A percentile compares a stretch with the other conserved stretches of the same genome.
Evolutionary conservation across 352 stramenopile species (phyloP).

Genomic region (Thraustochytrium sp.): DNA sequence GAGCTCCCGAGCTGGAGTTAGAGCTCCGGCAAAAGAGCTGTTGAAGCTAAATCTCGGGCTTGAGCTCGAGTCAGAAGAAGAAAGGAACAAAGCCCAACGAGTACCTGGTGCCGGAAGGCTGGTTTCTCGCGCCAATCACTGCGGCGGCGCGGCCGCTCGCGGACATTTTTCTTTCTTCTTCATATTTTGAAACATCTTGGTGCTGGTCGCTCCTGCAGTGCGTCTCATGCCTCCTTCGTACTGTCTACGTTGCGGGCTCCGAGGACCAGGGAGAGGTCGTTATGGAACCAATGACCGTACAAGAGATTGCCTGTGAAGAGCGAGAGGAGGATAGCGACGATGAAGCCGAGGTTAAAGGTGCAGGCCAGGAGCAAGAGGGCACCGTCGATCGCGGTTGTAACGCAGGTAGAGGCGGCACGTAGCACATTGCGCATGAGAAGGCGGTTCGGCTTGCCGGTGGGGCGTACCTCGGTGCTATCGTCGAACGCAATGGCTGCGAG

Average conservation of each 20-base stretch:
- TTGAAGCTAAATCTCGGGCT: too few species aligned
- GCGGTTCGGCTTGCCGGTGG: neutral
- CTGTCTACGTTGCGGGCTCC: neutral
- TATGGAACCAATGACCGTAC: conserved; percentile 36
- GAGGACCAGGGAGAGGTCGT: neutral
- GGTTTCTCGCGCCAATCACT: too few species aligned
- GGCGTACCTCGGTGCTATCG: neutral
- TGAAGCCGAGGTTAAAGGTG: conserved; percentile 37
- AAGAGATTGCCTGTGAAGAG: conserved; percentile 9
- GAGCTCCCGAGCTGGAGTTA: too few species aligned
- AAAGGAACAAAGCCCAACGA: too few species aligned
- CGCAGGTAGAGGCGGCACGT: neutral
- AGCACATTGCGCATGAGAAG: neutral
- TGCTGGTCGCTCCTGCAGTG: neutral
- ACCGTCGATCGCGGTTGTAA: conserved; percentile 28
- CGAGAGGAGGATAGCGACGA: neutral
- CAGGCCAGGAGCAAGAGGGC: conserved; percentile 40
- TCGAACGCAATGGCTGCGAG: neutral
- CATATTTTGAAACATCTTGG: too few species aligned
- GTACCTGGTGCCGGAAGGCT: too few species aligned
- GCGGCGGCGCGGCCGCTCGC: too few species aligned
- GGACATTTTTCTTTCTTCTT: too few species aligned
- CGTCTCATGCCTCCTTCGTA: neutral
- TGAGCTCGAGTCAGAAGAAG: too few species aligned
- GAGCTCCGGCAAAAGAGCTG: too few species aligned